These are phyloP conservation scores for Haematococcus lacustris DNA, from an alignment of 139 green algal species.

Conservation along the genomic window DNA sequence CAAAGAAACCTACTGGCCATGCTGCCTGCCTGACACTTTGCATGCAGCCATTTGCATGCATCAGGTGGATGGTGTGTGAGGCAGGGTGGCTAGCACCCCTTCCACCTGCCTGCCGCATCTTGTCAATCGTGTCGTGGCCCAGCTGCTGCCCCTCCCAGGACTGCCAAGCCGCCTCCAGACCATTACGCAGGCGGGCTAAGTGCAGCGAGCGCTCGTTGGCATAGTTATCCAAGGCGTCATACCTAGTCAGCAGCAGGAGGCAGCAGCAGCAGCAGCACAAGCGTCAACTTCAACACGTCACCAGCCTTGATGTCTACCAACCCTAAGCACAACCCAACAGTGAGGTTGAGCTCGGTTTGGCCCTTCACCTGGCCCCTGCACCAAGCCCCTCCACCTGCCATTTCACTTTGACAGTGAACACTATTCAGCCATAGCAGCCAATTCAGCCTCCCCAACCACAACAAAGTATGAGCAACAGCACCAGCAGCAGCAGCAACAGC, in stretches of 20 bases:
- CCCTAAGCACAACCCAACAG: background rate
- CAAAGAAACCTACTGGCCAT: no score
- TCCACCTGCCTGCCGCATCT: no score
- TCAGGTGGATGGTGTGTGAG: no score
- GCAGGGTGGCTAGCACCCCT: no score
- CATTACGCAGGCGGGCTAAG: constrained; percentile 25
- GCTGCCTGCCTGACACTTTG: no score
- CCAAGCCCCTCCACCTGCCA: background rate
- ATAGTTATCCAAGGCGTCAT: constrained; percentile 48
- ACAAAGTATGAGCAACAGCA: no score
- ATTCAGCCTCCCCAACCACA: background rate
- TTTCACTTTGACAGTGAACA: background rate
- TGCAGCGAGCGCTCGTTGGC: constrained; percentile 42
- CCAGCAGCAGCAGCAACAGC: no score
- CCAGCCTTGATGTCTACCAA: background rate
- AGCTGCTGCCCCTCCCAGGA: constrained; percentile 38
- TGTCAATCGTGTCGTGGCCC: background rate
- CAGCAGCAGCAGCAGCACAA: no score
- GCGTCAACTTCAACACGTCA: no score
- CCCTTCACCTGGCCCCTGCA: background rate
- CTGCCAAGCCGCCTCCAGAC: constrained; percentile 44
- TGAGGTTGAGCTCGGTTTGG: background rate
- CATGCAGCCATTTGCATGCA: no score
- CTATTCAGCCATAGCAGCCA: background rate
- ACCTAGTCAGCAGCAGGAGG: no score